Conservation (phyloP, 1,139 yeast genomes). For the Suhomyces terraborum region DNA sequence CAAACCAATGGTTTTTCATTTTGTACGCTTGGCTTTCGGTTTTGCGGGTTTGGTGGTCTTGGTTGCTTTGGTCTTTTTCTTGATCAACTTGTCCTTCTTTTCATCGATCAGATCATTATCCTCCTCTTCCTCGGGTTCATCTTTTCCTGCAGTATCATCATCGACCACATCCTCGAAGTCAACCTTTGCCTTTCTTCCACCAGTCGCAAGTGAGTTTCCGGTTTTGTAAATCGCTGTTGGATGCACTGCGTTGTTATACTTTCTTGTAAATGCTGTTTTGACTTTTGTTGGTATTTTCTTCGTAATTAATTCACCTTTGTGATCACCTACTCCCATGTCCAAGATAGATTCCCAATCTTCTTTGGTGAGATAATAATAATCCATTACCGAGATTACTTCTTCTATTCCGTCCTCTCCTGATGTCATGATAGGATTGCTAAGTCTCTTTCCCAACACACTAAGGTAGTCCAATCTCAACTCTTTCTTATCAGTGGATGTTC, state of each 20-base stretch:
- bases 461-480: constrained; percentile 80
- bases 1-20: not conserved
- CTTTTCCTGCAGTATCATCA: constrained; percentile 52
- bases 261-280: constrained; percentile 83
- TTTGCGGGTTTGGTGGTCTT: not conserved
- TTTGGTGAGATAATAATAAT: constrained; percentile 77
- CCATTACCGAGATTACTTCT: constrained; percentile 69
- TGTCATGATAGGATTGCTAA: constrained; percentile 56
- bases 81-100: constrained; percentile 48
- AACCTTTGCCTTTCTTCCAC: constrained; percentile 45
- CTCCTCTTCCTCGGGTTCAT: constrained; percentile 31
- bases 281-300: constrained; percentile 73
- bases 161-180: constrained; percentile 65
- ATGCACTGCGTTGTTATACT: constrained; percentile 72
- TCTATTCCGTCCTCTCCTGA: constrained; percentile 64
- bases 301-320: constrained; percentile 44
- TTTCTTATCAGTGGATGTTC: constrained; percentile 72
- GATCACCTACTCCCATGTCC: constrained; percentile 76
- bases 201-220: constrained; percentile 52
- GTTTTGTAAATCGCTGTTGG: constrained; percentile 84
- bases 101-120: constrained; percentile 36
- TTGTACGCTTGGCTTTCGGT: not conserved
- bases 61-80: constrained; percentile 23
- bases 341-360: constrained; percentile 90
- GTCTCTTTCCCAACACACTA: constrained; percentile 58